phyloP scores from a whole-genome alignment of 2,329 filamentous ascomycete species.

The Pseudogymnoascus sp. region DNA sequence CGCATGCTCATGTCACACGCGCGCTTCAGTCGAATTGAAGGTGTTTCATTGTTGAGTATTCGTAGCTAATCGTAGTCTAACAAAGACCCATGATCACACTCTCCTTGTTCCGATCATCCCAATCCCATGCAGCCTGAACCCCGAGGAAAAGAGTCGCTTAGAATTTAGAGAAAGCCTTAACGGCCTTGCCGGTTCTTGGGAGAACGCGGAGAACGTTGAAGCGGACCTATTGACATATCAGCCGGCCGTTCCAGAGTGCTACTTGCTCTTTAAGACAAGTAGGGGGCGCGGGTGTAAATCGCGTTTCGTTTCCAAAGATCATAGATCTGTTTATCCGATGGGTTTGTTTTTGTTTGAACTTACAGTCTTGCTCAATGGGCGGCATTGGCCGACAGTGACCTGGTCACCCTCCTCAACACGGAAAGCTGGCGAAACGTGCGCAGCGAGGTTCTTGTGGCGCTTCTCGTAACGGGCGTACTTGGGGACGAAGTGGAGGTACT shows the following conservation, averaged over 20 bases:
- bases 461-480: slow-evolving; percentile 99
- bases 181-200: slow-evolving; percentile 90
- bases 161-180: slow-evolving; percentile 99
- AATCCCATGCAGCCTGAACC: slow-evolving; percentile 26
- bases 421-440: slow-evolving; percentile 98
- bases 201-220: slow-evolving; percentile 99
- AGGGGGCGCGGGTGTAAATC: slow-evolving; percentile 11
- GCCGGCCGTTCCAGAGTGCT: slow-evolving; percentile 13
- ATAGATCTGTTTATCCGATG: slow-evolving; percentile 10
- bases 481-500: slow-evolving; percentile 99
- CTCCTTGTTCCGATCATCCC: slow-evolving; percentile 25
- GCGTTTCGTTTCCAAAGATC: slow-evolving; percentile 11
- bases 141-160: slow-evolving; percentile 44
- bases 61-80: slow-evolving; percentile 8
- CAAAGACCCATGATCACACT: slow-evolving; percentile 22
- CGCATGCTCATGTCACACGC: slow-evolving; percentile 6
- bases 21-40: slow-evolving; percentile 8
- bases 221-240: slow-evolving; percentile 57
- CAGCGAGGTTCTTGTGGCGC: slow-evolving; percentile 99
- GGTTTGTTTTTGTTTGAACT: slow-evolving; percentile 34
- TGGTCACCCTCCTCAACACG: slow-evolving; percentile 99
- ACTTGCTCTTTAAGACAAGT: slow-evolving; percentile 5
- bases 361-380: slow-evolving; percentile 99
- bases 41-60: slow-evolving; percentile 8
- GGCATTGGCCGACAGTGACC: slow-evolving; percentile 99